Base-by-base conservation (phyloP, 2,329 filamentous ascomycete species). In the Pezicula radicicola region DNA sequence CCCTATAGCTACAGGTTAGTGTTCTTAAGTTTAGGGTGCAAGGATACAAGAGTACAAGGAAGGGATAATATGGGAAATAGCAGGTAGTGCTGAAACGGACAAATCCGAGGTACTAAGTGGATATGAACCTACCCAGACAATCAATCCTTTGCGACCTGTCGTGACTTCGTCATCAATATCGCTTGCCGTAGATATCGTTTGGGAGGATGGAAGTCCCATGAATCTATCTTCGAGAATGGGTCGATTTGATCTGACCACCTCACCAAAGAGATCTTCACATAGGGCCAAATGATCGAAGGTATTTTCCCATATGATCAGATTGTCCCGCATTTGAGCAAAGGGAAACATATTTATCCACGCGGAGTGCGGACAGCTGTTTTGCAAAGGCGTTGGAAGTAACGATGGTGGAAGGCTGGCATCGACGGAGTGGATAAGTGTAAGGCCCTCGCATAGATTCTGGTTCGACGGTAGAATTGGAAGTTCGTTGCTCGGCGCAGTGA, bases 341-440 rank as follows among this genome's bases (percentile, higher is more conserved):
- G 60, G 60, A 21, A 62, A 55, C 45, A 57, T 54, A 27, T 62
- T 56, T 18, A 62, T 42, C 57, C 58, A 62, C 12, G 53, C 48
- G 7, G 57, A 53, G 46, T 62, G 58, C 15, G 51, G 39, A 9
- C 54, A 46, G 25, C 21, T 56, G 51, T 51, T 54, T 46, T 62
- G 60, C 2, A 53, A 36, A 8, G 27, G 36, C 4, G 58, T 60
- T 33, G 60, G 60, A 15, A 27, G 18, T 12, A 61, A 50, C 18
- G 49, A 49, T 12, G 33, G n/a, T 10, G 60, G 60, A 1, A 62
- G 36, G 4, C 21, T 18, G 15, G 47, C 21, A 6, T 44, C 44
- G 3, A 41, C 51, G 8, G 47, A 36, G 3, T 36, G 50, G 16
- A 58, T 50, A 16, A 60, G 33, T 10, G 56, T 47, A 9, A 52